Base-by-base conservation (phyloP, 352 stramenopile genomes). In the Globisporangium carolinianum region DNA sequence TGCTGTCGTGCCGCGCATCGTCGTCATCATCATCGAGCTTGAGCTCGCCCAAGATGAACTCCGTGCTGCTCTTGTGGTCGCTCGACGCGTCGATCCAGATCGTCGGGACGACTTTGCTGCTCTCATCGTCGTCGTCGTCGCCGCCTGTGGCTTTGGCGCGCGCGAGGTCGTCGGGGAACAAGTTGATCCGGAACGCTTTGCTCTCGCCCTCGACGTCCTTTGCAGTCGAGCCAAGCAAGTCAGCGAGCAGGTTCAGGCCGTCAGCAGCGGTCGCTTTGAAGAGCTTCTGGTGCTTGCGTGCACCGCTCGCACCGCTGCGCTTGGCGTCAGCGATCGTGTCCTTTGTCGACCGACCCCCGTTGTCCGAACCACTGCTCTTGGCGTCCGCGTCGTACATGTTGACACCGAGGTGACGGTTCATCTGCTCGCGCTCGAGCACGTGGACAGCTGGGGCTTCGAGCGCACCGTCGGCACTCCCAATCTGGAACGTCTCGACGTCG, bases 371-470 rank as follows among this genome's bases (percentile, higher is more conserved):
- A 15, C 56, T 36, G 2, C 73, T 72, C 49, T 87, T 89, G 38
- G 76, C 73, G 60, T 91, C 83, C 18, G 81, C 77, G 53, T 87
- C 79, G 69, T 91, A 94, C 82, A 94, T 91, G 67, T 94, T 94
- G 63, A 80, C 73, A 49, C 84, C 84, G 10, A 89, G 59, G 14
- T 86, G 74, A 9, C 73, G 65, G 37, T 82, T 78, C 12, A 75
- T 67, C 50, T 86, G 77, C 39, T 83, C 72, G 4, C 79, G 75
- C 15, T 89, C 68, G n/a, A 89, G 65, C 45, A 90, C 69, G 5
- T 68, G 73, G 0, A 67, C 67, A 45, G 78, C 68, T 0, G 83
- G 81, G 0, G 77, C 79, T 9, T 79, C 67, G 24, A 87, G 48
- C 6, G 79, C 61, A 24, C 79, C 74, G 10, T 80, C 67, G 10